phyloP scores from a whole-genome alignment of 2,329 filamentous ascomycete genomes.

The Hymenotorrendiella dingleyae region DNA sequence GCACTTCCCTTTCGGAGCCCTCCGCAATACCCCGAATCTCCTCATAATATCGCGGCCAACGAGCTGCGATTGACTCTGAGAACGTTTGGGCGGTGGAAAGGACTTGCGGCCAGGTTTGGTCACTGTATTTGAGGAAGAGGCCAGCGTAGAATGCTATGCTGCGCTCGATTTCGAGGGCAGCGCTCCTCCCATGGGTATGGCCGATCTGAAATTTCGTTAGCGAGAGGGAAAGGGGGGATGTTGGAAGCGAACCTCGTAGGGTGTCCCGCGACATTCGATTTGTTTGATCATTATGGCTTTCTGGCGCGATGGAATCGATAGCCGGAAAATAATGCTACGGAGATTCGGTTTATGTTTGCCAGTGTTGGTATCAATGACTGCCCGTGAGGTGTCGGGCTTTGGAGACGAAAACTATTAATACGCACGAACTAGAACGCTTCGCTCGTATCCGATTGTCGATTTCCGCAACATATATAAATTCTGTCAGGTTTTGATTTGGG shows the following conservation, averaged over 20 bases:
- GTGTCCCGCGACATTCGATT: conserved; percentile 1
- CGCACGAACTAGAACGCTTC: too few species aligned
- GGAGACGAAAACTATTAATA: too few species aligned
- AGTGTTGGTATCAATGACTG: too few species aligned
- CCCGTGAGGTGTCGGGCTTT: too few species aligned
- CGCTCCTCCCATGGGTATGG: conserved; percentile 30
- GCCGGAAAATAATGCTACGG: too few species aligned
- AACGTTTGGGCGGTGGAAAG: conserved; percentile 15
- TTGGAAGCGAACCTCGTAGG: neutral
- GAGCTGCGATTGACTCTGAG: conserved; percentile 13
- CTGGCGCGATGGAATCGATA: too few species aligned
- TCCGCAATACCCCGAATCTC: conserved; percentile 42
- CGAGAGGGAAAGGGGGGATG: conserved; percentile 4
- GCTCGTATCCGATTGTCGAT: too few species aligned
- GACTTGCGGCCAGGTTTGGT: conserved; percentile 17
- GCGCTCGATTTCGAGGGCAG: conserved; percentile 28
- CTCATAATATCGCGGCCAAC: conserved; percentile 13
- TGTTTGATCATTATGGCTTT: conserved; percentile 4
- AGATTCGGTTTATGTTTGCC: too few species aligned
- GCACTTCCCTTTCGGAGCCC: conserved; percentile 34
- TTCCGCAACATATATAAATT: too few species aligned
- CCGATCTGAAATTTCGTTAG: conserved; percentile 31
- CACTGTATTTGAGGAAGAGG: conserved; percentile 28
- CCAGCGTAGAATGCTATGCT: conserved; percentile 34
- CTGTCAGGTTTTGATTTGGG: too few species aligned